Base-by-base conservation (phyloP, 73 alveolate genomes). In the Paramecium primaurelia region DNA sequence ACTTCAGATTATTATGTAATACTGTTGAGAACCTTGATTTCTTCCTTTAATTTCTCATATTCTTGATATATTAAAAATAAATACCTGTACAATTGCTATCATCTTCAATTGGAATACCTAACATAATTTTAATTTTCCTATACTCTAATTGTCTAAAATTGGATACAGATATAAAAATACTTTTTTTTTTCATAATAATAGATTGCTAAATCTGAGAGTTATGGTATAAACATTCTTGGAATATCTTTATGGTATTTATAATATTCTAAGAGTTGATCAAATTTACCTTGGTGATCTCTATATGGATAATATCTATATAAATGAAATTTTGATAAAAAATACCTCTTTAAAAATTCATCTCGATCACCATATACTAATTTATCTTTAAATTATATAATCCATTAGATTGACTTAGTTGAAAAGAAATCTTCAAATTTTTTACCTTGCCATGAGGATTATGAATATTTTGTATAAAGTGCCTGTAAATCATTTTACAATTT, bases 311-410 rank as follows among this genome's bases (percentile, higher is more conserved):
- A 89, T 71, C 91, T 80, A 80, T 25, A 44, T 20, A 10, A 25
- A 47, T 14, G 77, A 47, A 44, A 20, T 14, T 45, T 7, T 54
- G 9, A 54, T 54, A 0, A 54, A 18, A 22, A 45, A 26, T 80
- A 80, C 91, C 94, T 89, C 54, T 89, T 89, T 16, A 89, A 64
- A 37, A 26, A 89, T 71, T 89, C 94, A 25, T 89, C 94, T 71
- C 71, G 51, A 8, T 89, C 94, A 26, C 77, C 94, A 42, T 44
- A 89, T n/a, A 71, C 8, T 30, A 71, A 58, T 38, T 42, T 4
- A 73, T 89, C 94, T 20, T 83, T 58, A 89, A 71, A 89, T 25
- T 83, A 26, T 1, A 89, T 69, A 28, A 89, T 71, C 91, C 91
- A 80, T 80, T 80, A 8, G 0, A 80, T 45, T 3, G 91, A 18